phyloP scores from a whole-genome alignment of 2,329 filamentous ascomycete species.

The Colletotrichum paranaense region DNA sequence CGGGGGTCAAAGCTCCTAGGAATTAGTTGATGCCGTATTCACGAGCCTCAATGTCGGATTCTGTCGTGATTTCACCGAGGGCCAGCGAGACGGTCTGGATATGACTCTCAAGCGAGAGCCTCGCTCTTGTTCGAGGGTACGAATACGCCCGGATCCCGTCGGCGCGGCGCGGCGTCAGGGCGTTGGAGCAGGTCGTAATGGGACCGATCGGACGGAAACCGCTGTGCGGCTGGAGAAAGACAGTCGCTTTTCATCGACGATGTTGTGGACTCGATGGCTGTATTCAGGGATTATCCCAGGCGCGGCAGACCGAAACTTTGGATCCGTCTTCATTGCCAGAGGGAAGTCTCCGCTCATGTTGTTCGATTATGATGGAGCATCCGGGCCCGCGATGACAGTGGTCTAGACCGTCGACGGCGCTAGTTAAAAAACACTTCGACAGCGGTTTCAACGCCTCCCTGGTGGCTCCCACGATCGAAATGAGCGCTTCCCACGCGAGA shows the following conservation, averaged over 20 bases:
- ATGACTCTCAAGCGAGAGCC: not conserved
- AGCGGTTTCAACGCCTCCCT: constrained; percentile 13
- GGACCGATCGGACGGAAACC: constrained; percentile 8
- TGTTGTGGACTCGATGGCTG: not conserved
- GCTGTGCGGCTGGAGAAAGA: constrained; percentile 1
- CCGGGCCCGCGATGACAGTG: not conserved
- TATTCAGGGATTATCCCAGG: not conserved
- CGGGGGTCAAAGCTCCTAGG: not conserved
- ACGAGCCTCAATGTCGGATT: not conserved
- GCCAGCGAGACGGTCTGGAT: not conserved
- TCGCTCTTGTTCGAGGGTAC: not conserved
- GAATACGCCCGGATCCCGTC: constrained; percentile 13
- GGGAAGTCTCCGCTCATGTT: not conserved
- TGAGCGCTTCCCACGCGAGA: constrained; percentile 32
- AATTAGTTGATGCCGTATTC: not conserved
- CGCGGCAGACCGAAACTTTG: constrained; percentile 9
- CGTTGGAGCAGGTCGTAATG: not conserved
- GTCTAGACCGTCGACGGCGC: constrained; percentile 6
- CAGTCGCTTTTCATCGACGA: not conserved
- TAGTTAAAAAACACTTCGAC: constrained; percentile 9
- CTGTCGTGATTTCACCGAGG: not conserved
- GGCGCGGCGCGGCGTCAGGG: constrained; percentile 22
- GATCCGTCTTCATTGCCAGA: not conserved
- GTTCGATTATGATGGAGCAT: constrained; percentile 5
- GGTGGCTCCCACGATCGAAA: constrained; percentile 29